Evolutionary conservation across 164 flowering plant species (phyloP), one percentile per base, ranked within the genome.

Genomic region (Magnolia changhungtana): DNA sequence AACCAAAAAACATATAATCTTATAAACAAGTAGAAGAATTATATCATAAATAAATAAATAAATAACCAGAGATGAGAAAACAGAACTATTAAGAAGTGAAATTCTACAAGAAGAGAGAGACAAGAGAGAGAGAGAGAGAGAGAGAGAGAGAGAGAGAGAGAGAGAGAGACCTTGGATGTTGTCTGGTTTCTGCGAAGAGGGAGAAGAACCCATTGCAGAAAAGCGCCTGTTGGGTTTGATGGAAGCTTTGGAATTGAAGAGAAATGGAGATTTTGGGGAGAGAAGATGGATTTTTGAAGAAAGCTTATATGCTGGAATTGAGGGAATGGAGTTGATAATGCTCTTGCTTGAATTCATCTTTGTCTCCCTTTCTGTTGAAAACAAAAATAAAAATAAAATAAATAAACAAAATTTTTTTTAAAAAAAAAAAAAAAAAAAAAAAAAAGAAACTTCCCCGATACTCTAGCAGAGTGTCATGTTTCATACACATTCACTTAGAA

Each of bases 131-230:
- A 69, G 23, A 1, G 27, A 24, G 27, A 24, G 27, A 24, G 27
- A 24, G 27, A 24, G 27, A 24, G 27, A 58, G n/a, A 13, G 14
- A 64, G 67, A 6, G 72, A 50, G 71, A 50, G n/a, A 63, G 18
- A 61, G 58, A 49, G 45, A 63, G 69, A 4, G 50, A 77, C 82
- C 82, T 80, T 80, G 82, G 74, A 77, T 52, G n/a, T 58, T 71
- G 13, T 80, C 75, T 51, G 82, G 78, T 71, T 74, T 74, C 63
- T 64, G 80, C 24, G 82, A 80, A 77, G 82, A 80, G 21, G 70
- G 23, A 77, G 65, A 77, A 11, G 80, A 80, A 50, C 82, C 82
- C 80, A 80, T 80, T 55, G 69, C 75, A 59, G 76, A 63, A 55
- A 80, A 18, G 24, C 58, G 11, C 55, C 72, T 72, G 24, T 66